Evolutionary conservation across 768 basidiomycete species (phyloP).

Genomic region (Boletus fagicola): DNA sequence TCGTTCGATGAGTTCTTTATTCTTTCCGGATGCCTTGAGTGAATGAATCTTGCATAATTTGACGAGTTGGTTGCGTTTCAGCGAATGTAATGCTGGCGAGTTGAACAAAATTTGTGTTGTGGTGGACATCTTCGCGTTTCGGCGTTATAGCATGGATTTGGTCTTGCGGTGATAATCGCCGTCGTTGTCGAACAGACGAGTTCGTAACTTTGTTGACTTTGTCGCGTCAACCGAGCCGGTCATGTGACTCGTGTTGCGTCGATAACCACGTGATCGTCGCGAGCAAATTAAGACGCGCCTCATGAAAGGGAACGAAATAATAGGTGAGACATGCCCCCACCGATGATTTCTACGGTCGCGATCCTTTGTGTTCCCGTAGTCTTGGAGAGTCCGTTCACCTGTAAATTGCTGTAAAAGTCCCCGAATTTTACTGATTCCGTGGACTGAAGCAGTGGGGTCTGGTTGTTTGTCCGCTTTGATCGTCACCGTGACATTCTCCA

Average conservation of each 20-base stretch:
- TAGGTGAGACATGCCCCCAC: constrained; percentile 14
- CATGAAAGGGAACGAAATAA: constrained; percentile 9
- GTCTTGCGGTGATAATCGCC: not conserved
- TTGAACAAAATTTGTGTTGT: constrained; percentile 82
- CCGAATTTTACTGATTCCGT: not conserved
- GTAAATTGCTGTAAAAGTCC: not conserved
- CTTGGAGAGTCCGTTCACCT: not conserved
- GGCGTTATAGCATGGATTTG: not conserved
- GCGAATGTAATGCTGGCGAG: constrained; percentile 77
- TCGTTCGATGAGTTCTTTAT: constrained; percentile 64
- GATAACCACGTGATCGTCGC: constrained; percentile 13
- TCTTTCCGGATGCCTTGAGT: constrained; percentile 80
- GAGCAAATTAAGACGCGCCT: constrained; percentile 5
- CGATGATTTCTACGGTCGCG: not conserved
- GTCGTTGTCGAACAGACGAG: not conserved
- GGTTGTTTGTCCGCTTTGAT: constrained; percentile 18
- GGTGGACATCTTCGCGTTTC: constrained; percentile 48
- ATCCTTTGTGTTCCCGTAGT: not conserved
- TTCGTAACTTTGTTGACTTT: constrained; percentile 15
- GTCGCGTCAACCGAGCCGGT: constrained; percentile 3
- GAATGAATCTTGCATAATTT: constrained; percentile 83
- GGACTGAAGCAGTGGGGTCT: not conserved
- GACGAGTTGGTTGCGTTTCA: constrained; percentile 81
- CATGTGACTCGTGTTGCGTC: constrained; percentile 22
- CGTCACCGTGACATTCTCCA: constrained; percentile 6